phyloP scores from a whole-genome alignment of 768 basidiomycete genomes.

The Mycena rebaudengoi region DNA sequence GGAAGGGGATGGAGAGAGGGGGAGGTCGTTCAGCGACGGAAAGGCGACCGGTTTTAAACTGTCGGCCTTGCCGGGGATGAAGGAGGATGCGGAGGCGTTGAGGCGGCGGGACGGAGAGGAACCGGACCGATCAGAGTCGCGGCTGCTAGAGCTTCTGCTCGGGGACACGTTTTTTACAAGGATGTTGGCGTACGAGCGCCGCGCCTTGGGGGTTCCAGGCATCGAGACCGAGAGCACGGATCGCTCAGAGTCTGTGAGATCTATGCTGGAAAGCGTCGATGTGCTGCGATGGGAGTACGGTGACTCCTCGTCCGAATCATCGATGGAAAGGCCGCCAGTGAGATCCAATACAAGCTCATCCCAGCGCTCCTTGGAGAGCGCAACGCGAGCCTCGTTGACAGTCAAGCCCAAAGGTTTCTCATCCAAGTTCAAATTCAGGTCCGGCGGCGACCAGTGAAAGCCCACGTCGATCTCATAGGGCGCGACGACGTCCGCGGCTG shows the following conservation, averaged over 20 bases:
- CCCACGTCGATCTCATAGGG: slow-evolving; percentile 54
- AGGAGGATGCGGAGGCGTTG: slow-evolving; percentile 55
- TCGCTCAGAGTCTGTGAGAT: slow-evolving; percentile 51
- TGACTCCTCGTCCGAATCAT: slow-evolving; percentile 27
- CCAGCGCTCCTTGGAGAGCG: slow-evolving; percentile 50
- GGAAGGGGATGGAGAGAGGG: slow-evolving; percentile 22
- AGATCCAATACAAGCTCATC: slow-evolving; percentile 50
- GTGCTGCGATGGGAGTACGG: slow-evolving; percentile 39
- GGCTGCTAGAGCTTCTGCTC: slow-evolving; percentile 30
- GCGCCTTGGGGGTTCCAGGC: slow-evolving; percentile 61
- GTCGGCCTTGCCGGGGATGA: slow-evolving; percentile 47
- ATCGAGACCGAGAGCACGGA: slow-evolving; percentile 55
- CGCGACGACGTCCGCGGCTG: slow-evolving; percentile 45
- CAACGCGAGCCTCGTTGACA: slow-evolving; percentile 46
- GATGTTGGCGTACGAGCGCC: slow-evolving; percentile 45
- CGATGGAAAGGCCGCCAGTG: slow-evolving; percentile 39
- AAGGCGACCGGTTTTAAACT: too few relatives aligned
- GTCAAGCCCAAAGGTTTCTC: slow-evolving; percentile 15
- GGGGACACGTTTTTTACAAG: slow-evolving; percentile 46
- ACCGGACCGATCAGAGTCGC: slow-evolving; percentile 28
- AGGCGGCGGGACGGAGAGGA: slow-evolving; percentile 47
- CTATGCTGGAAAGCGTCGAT: slow-evolving; percentile 49
- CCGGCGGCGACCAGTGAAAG: slow-evolving; percentile 38
- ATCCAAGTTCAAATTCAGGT: too few relatives aligned
- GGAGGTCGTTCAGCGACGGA: slow-evolving; percentile 27